phyloP scores from a whole-genome alignment of 352 stramenopile species.

The Achlya hypogyna region DNA sequence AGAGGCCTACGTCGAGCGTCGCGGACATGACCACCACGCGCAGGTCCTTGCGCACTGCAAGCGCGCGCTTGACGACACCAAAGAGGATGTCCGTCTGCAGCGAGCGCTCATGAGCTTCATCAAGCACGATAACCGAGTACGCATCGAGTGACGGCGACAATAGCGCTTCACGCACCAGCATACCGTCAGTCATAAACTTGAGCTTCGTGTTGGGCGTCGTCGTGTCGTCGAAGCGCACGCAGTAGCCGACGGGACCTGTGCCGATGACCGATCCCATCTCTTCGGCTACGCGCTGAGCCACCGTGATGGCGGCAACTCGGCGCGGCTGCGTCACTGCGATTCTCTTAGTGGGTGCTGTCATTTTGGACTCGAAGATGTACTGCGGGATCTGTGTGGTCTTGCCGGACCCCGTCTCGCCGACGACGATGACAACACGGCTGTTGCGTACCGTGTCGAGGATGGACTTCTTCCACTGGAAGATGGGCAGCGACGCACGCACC shows the following conservation, averaged over 20 bases:
- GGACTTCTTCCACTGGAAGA: constrained; percentile 55
- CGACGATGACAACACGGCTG: constrained; percentile 78
- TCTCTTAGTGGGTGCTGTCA: constrained; percentile 23
- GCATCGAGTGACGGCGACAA: constrained; percentile 55
- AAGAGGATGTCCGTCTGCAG: constrained; percentile 88
- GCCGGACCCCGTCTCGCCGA: constrained; percentile 84
- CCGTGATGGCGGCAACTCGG: constrained; percentile 72
- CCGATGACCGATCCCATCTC: constrained; percentile 30
- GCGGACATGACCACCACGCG: constrained; percentile 98
- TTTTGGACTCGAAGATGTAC: constrained; percentile 70
- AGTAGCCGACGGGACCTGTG: constrained; percentile 75
- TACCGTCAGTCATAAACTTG: constrained; percentile 90
- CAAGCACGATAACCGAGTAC: constrained; percentile 77
- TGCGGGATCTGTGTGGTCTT: constrained; percentile 89
- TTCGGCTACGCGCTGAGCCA: constrained; percentile 71
- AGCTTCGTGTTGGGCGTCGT: constrained; percentile 80
- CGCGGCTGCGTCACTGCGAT: constrained; percentile 79
- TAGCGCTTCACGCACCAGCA: constrained; percentile 86
- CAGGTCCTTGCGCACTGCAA: constrained; percentile 77
- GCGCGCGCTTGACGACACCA: constrained; percentile 76
- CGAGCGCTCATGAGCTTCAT: constrained; percentile 85
- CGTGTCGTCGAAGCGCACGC: constrained; percentile 92
- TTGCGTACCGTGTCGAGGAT: constrained; percentile 53
- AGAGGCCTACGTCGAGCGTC: constrained; percentile 92
- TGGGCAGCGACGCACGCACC: constrained; percentile 34